Evolutionary conservation across 2,329 filamentous ascomycete species (phyloP), one percentile per base, ranked within the genome.

Genomic region (Niveomyces coronatus): DNA sequence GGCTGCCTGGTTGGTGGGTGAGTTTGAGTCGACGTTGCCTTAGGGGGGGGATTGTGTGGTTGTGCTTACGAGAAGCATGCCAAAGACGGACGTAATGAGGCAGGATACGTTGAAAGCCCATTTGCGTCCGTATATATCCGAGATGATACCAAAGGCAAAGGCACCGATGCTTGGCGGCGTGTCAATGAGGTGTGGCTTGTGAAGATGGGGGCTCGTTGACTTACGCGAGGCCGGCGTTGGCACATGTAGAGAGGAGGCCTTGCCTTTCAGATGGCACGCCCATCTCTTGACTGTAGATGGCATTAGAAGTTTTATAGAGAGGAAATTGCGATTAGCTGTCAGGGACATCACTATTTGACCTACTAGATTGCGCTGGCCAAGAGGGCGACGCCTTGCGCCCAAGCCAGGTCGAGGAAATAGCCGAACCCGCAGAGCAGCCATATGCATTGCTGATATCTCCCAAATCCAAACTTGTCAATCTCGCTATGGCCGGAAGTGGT

Each of bases 61-160:
- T 9, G 15, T 3, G 19, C 33, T 10, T 41, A 34, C 30, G 28
- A 38, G 38, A 14, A 37, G 42, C 5, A 69, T 52, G 10, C 68
- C 67, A 40, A 71, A 71, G 8, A 64, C 51, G n/a, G 62, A 62
- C 10, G 64, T 53, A 39, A 70, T 61, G 20, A 71, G 53, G 34
- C 67, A 65, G 4, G 68, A 71, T 13, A 69, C 50, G 46, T 71
- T 71, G 58, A 72, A 72, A 3, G 65, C 66, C 60, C 63, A 69
- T 45, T 60, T 57, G 18, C 68, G 58, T 34, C 53, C 52, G 5
- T 43, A 44, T 8, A n/a, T 40, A 18, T 40, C 24, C 13, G 18
- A 34, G n/a, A 35, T 11, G 26, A 40, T 40, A 20, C 31, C 39
- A 23, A 38, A 28, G 11, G n/a, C 9, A 20, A 41, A 31, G 17